Percentiles rank a stretch among this genome's conserved stretches.
phyloP scores from a whole-genome alignment of 345 rosid species.

The Bruguiera gymnorhiza region DNA sequence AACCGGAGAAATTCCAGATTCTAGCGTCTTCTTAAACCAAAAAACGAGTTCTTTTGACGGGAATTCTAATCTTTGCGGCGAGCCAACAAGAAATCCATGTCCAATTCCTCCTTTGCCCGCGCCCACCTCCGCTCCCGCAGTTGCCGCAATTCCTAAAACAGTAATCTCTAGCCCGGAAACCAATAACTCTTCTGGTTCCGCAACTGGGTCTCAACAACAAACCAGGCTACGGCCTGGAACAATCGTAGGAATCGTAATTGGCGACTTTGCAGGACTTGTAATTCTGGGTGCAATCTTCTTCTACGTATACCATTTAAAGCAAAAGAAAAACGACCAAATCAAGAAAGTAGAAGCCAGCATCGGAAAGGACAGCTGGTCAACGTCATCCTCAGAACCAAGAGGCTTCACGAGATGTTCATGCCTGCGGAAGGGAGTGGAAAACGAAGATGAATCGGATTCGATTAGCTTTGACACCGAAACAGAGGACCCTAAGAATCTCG shows the following conservation, averaged over 20 bases:
- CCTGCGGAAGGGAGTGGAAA: constrained; percentile 52
- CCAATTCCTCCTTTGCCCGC: constrained; percentile 45
- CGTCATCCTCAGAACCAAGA: constrained; percentile 69
- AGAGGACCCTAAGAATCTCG: constrained; percentile 27
- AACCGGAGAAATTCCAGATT: constrained; percentile 63
- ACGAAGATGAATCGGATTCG: constrained; percentile 47
- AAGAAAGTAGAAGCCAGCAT: constrained; percentile 40
- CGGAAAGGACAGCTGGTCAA: constrained; percentile 48
- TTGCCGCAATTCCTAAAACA: constrained; percentile 40
- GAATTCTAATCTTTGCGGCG: constrained; percentile 66
- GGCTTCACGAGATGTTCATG: constrained; percentile 77
- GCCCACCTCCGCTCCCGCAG: constrained; percentile 69
- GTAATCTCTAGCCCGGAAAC: constrained; percentile 22
- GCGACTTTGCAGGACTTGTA: constrained; percentile 35
- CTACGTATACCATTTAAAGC: constrained; percentile 30
- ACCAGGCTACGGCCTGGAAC: constrained; percentile 27
- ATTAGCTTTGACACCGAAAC: constrained; percentile 37
- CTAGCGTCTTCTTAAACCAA: constrained; percentile 42
- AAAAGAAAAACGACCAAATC: constrained; percentile 31
- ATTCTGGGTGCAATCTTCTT: constrained; percentile 32
- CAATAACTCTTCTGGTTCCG: not conserved
- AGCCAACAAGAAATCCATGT: constrained; percentile 46
- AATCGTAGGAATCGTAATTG: constrained; percentile 34
- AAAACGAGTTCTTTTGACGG: constrained; percentile 47
- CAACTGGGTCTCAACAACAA: constrained; percentile 10